phyloP scores from a whole-genome alignment of 768 basidiomycete genomes.

The Fibroporia radiculosa region DNA sequence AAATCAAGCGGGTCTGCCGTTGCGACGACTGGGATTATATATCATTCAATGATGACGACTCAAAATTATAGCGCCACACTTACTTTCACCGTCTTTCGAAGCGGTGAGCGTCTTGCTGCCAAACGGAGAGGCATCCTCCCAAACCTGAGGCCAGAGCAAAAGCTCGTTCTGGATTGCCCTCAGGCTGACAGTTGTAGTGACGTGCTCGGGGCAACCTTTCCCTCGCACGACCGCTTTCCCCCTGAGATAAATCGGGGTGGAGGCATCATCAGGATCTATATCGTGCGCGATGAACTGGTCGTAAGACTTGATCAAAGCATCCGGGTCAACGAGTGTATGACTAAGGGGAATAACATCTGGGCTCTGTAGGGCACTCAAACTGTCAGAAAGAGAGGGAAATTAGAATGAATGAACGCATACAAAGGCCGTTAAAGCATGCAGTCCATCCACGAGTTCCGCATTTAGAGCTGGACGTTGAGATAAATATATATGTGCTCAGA shows the following conservation, averaged over 20 bases:
- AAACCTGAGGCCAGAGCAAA: not conserved
- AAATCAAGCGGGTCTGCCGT: not conserved
- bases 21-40: not conserved
- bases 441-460: not conserved
- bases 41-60: not conserved
- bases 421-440: not conserved
- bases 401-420: not conserved
- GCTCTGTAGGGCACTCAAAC: not conserved
- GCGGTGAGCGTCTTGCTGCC: not conserved
- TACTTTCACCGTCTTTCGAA: not conserved
- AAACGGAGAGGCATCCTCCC: too few relatives aligned
- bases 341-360: not conserved
- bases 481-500: not conserved
- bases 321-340: not conserved
- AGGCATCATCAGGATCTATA: not conserved
- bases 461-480: not conserved
- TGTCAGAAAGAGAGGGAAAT: not conserved
- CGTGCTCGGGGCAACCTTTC: too few relatives aligned
- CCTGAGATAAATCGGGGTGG: not conserved
- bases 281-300: not conserved
- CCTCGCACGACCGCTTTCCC: not conserved
- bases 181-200: not conserved
- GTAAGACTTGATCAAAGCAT: not conserved
- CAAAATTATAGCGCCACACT: not conserved
- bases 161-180: not conserved